Evolutionary conservation across 495 filamentous ascomycete species (phyloP).

Genomic region (Tuber borchii): DNA sequence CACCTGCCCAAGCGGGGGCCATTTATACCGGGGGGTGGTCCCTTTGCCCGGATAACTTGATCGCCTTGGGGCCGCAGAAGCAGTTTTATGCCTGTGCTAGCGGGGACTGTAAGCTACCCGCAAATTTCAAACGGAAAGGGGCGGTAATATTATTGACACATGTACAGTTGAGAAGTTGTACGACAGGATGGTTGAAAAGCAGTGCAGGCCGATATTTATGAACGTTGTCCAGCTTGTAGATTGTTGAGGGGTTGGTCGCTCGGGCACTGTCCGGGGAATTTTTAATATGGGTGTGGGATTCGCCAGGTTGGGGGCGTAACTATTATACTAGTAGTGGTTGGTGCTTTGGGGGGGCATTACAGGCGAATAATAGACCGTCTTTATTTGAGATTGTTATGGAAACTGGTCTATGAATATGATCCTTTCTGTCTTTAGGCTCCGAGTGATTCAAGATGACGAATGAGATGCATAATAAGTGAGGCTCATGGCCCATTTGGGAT

Average conservation of each 20-base stretch:
- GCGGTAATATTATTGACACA: neutral
- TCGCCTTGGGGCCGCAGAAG: constrained; percentile 27
- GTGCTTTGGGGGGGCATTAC: neutral
- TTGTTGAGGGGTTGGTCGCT: neutral
- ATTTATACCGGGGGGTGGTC: constrained; percentile 65
- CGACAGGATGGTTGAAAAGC: constrained; percentile 21
- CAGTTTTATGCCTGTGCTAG: constrained; percentile 29
- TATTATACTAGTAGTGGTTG: neutral
- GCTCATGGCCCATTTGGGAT: neutral
- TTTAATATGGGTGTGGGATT: neutral
- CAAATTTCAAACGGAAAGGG: neutral
- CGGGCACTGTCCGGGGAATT: neutral
- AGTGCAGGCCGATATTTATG: constrained; percentile 25
- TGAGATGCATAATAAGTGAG: neutral
- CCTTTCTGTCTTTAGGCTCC: neutral
- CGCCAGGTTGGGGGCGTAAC: neutral
- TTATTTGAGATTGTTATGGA: neutral
- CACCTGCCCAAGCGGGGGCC: constrained; percentile 58
- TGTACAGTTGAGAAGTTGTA: constrained; percentile 32
- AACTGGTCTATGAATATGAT: neutral
- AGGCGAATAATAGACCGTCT: neutral
- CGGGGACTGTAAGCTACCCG: constrained; percentile 22
- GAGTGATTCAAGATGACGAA: neutral
- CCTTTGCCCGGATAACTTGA: constrained; percentile 45
- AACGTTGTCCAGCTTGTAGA: constrained; percentile 13